Evolutionary conservation across 345 rosid species (phyloP).

Genomic region (Cochlearia excelsa): DNA sequence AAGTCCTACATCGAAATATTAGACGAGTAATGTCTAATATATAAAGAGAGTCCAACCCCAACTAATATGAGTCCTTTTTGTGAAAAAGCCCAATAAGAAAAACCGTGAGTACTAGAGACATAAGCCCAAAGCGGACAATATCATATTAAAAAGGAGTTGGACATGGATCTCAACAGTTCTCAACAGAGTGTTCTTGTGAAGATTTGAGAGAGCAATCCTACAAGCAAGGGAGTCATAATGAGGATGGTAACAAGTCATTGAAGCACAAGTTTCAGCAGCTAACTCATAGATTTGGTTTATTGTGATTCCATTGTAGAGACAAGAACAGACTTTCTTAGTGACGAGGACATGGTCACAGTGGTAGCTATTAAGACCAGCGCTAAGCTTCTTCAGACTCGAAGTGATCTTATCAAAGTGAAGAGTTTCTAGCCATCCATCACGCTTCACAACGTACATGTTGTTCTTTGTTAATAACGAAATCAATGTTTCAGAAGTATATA

Average conservation of each 20-base stretch:
- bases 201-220: conserved; percentile 91
- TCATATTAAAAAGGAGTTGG: too few species aligned
- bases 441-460: conserved; percentile 94
- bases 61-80: too few species aligned
- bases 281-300: conserved; percentile 94
- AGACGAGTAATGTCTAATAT: too few species aligned
- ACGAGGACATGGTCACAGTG: conserved; percentile 97
- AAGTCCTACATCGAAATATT: too few species aligned
- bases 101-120: too few species aligned
- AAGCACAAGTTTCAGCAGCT: conserved; percentile 97
- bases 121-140: too few species aligned
- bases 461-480: too few species aligned
- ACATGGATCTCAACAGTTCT: too few species aligned
- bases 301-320: conserved; percentile 94
- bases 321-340: conserved; percentile 96
- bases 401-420: conserved; percentile 98
- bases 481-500: too few species aligned
- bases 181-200: conserved; percentile 96
- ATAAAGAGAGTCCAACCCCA: too few species aligned
- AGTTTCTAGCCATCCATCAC: conserved; percentile 82
- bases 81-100: too few species aligned
- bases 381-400: conserved; percentile 89
- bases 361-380: conserved; percentile 81
- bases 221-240: conserved; percentile 97
- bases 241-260: conserved; percentile 91